Evolutionary conservation across 2,329 filamentous ascomycete species (phyloP).

Genomic region (Sporothrix pseudoabietina): DNA sequence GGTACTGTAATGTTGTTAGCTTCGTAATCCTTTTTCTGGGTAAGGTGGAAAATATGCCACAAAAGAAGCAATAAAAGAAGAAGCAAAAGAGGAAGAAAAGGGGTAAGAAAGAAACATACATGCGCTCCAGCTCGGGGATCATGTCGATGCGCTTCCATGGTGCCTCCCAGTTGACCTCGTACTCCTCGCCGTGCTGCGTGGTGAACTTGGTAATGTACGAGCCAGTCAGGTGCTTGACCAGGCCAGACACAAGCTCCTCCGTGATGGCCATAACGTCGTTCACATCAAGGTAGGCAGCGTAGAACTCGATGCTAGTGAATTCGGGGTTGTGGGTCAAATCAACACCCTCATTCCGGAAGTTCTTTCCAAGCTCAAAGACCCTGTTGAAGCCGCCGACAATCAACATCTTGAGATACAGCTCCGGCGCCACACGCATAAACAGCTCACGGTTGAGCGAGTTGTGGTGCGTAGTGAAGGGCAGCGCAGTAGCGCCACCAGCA

Average conservation of each 20-base stretch:
- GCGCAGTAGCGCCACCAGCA: conserved; percentile 91
- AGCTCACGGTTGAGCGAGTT: conserved; percentile 95
- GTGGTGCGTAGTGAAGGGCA: conserved; percentile 92
- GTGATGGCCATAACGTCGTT: conserved; percentile 90
- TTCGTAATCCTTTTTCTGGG: neutral
- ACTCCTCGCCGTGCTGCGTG: conserved; percentile 81
- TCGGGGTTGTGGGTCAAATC: conserved; percentile 97
- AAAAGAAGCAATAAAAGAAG: neutral
- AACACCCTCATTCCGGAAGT: conserved; percentile 92
- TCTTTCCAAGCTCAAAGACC: conserved; percentile 93
- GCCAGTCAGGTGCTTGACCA: conserved; percentile 88
- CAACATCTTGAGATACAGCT: conserved; percentile 94
- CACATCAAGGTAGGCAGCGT: conserved; percentile 89
- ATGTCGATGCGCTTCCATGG: conserved; percentile 95
- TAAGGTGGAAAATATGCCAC: neutral
- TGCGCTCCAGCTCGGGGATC: conserved; percentile 83
- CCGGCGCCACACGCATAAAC: conserved; percentile 91
- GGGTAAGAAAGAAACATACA: conserved; percentile 25
- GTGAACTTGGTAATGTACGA: conserved; percentile 83
- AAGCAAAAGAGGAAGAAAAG: neutral
- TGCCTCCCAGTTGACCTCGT: conserved; percentile 92
- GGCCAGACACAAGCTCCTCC: conserved; percentile 85
- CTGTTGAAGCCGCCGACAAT: conserved; percentile 92
- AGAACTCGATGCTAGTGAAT: conserved; percentile 98
- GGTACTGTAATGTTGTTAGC: conserved; percentile 26